Evolutionary conservation across 2,329 filamentous ascomycete species (phyloP).

Genomic region (Paradendryphiella salina): DNA sequence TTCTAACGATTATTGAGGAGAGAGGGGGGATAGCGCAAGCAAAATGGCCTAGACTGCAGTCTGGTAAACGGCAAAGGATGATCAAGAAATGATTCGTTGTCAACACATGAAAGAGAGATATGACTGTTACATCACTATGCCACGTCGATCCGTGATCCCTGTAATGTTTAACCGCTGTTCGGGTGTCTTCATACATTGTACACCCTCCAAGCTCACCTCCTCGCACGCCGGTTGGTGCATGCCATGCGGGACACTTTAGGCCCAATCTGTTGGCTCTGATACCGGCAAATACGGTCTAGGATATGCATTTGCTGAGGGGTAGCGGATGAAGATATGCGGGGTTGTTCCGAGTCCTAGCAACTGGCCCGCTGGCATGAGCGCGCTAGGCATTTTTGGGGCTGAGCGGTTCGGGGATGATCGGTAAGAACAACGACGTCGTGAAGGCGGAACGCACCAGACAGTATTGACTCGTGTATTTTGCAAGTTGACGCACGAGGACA

Average conservation of each 20-base stretch:
- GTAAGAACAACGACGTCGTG: too few species aligned
- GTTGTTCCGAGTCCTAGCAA: neutral
- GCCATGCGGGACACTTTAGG: slow-evolving; percentile 16
- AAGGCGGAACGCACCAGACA: too few species aligned
- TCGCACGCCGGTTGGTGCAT: slow-evolving; percentile 15
- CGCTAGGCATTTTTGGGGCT: too few species aligned
- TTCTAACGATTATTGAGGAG: neutral
- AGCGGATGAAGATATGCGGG: slow-evolving; percentile 5
- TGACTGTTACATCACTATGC: slow-evolving; percentile 23
- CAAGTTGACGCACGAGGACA: too few species aligned
- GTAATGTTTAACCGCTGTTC: slow-evolving; percentile 38
- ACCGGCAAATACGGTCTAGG: neutral
- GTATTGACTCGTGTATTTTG: too few species aligned
- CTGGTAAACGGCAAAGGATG: slow-evolving; percentile 1
- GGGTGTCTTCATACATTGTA: slow-evolving; percentile 10
- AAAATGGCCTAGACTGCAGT: neutral
- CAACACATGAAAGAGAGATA: neutral
- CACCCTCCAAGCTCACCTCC: slow-evolving; percentile 2
- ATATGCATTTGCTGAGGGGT: neutral
- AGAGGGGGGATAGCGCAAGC: neutral
- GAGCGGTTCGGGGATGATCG: too few species aligned
- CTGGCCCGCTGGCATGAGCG: too few species aligned
- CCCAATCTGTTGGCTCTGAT: neutral
- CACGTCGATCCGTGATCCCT: slow-evolving; percentile 18
- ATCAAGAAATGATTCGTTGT: slow-evolving; percentile 2